Base-by-base conservation (phyloP, 176 grass and related monocot species). In the Poa pratensis region DNA sequence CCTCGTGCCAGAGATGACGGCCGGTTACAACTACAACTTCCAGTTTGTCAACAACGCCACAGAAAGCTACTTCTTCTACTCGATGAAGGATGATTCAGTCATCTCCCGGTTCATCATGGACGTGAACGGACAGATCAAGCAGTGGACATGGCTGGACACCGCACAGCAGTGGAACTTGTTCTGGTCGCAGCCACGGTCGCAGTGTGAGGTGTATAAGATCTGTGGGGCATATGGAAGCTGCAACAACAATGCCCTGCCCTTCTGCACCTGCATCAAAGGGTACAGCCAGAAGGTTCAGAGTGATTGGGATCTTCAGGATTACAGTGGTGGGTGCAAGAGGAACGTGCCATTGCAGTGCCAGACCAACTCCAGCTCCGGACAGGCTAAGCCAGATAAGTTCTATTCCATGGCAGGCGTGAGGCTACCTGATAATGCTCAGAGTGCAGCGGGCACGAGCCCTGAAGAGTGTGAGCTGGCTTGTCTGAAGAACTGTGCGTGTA, bases 141-240 rank as follows among this genome's bases (percentile, higher is more conserved):
- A 92, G 78, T 13, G 4, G 7, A 89, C 70, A 63, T 97, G 95
- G 95, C 1, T 91, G 39, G 4, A 71, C 0, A 1, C 6, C 11
- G 0, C 55, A 3, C 16, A 87, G 51, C 6, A 65, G 18, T 97
- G 95, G 92, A 52, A 76, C 26, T n/a, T 86, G 78, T 92, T 94
- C 69, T 97, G 92, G 92, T 22, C 85, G 7, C 89, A 88, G 54
- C 95, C 95, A 20, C 57, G 14, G 28, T 42, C 32, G 15, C 87
- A 86, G 75, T 97, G 95, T 43, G 87, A 89, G 27, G 95, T 95
- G 35, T 93, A 95, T 24, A 78, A 54, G 0, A 45, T 93, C 12
- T 97, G 95, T 14, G 95, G 95, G 4, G 63, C 87, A 2, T 97
- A 90, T 54, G 92, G 95, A 3, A 91, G 82, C 75, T 97, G 95